Evolutionary conservation across 2,329 filamentous ascomycete species (phyloP).

Genomic region (Bipolaris cookei): DNA sequence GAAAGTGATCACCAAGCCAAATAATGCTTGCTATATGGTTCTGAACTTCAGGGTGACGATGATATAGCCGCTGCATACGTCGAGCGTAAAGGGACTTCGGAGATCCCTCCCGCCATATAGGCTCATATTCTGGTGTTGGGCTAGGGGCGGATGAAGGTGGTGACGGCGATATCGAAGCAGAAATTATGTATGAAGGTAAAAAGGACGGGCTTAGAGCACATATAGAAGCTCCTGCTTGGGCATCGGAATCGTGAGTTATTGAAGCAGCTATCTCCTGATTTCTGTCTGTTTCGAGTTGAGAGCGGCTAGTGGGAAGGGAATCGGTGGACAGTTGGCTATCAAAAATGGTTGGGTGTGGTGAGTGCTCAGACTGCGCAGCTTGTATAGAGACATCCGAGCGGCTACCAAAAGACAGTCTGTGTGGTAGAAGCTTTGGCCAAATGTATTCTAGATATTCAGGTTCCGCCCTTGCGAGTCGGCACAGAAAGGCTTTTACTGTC

Average conservation of each 20-base stretch:
- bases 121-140: background rate
- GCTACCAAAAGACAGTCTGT: slow-evolving; percentile 12
- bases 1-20: slow-evolving; percentile 5
- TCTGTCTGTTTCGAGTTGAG: slow-evolving; percentile 3
- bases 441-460: slow-evolving; percentile 12
- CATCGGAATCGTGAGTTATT: background rate
- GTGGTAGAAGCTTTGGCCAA: slow-evolving; percentile 13
- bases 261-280: background rate
- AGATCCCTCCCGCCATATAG: slow-evolving; percentile 4
- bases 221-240: background rate
- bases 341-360: slow-evolving; percentile 3
- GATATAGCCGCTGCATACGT: slow-evolving; percentile 5
- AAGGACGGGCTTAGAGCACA: background rate
- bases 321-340: slow-evolving; percentile 1
- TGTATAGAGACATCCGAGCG: slow-evolving; percentile 6
- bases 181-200: slow-evolving; percentile 8
- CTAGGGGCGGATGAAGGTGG: slow-evolving; percentile 2
- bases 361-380: slow-evolving; percentile 8
- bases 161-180: slow-evolving; percentile 4
- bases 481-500: slow-evolving; percentile 12
- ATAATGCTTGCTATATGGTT: slow-evolving; percentile 1
- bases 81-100: slow-evolving; percentile 2
- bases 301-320: slow-evolving; percentile 7
- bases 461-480: slow-evolving; percentile 9
- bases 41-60: slow-evolving; percentile 4